These are phyloP conservation scores for Cryphonectria japonica DNA, from an alignment of 2,329 filamentous ascomycete species.

Conservation along the genomic window DNA sequence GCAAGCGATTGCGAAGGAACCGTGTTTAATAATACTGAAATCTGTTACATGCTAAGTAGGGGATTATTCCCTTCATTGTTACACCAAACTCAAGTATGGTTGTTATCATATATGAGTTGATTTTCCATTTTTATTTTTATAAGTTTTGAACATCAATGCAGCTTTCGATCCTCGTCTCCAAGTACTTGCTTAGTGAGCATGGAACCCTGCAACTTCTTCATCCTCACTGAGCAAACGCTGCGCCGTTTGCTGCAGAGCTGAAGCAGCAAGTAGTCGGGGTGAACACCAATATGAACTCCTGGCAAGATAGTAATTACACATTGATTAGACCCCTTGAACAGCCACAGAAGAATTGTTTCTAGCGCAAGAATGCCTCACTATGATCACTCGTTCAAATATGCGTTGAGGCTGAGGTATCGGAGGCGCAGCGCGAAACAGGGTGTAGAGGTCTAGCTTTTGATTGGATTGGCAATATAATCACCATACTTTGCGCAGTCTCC, in stretches of 20 bases:
- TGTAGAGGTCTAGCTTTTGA: neutral
- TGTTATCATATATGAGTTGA: no score
- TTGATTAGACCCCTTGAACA: neutral
- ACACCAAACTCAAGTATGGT: no score
- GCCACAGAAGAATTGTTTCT: neutral
- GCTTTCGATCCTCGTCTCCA: neutral
- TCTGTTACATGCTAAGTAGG: no score
- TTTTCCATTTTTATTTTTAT: neutral
- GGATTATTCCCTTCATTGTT: no score
- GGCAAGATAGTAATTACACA: neutral
- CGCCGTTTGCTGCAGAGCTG: neutral
- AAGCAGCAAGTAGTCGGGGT: neutral
- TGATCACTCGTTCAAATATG: neutral
- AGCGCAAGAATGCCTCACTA: neutral
- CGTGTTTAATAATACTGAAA: no score
- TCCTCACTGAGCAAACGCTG: neutral
- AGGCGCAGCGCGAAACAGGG: neutral
- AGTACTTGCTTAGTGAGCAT: neutral
- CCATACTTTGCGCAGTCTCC: neutral
- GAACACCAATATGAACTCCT: neutral
- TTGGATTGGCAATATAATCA: neutral
- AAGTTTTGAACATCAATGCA: neutral
- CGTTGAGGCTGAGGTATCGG: neutral
- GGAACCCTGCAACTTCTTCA: neutral
- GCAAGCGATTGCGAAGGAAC: no score